Conservation (phyloP, 176 grass and related monocot genomes). For the Metroxylon sagu region DNA sequence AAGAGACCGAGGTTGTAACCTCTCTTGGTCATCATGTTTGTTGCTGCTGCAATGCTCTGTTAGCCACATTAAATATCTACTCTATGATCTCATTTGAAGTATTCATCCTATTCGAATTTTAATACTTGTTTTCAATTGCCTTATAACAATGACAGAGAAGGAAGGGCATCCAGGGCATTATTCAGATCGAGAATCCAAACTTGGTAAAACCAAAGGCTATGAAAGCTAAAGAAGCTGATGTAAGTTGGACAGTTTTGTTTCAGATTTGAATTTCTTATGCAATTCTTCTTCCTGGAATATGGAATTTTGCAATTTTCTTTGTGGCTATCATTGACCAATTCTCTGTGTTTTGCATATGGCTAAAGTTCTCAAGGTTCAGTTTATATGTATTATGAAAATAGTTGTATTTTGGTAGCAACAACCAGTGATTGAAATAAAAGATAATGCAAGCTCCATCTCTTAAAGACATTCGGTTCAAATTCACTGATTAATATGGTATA, state of each 20-base stretch:
- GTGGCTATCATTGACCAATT: too few species aligned
- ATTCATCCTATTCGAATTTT: background rate
- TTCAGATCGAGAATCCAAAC: constrained; percentile 23
- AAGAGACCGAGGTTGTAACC: constrained; percentile 13
- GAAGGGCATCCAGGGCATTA: constrained; percentile 15
- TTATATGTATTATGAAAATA: too few species aligned
- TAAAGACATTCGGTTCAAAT: too few species aligned
- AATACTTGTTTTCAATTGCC: background rate
- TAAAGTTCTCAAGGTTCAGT: too few species aligned
- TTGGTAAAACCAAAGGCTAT: constrained; percentile 14
- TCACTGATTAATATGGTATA: too few species aligned
- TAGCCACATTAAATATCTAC: background rate
- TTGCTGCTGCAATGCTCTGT: background rate
- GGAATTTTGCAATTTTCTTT: background rate
- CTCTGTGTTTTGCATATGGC: too few species aligned
- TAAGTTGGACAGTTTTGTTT: constrained; percentile 6
- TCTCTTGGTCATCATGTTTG: background rate
- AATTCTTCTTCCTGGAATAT: background rate
- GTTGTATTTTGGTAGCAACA: too few species aligned
- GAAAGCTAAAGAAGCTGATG: constrained; percentile 25
- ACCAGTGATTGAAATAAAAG: too few species aligned
- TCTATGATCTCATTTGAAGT: background rate
- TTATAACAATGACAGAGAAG: constrained; percentile 9
- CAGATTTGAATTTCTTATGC: background rate
- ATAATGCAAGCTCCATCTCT: too few species aligned